Conservation (phyloP, 2,329 filamentous ascomycete genomes). For the Cladosporium sp. region DNA sequence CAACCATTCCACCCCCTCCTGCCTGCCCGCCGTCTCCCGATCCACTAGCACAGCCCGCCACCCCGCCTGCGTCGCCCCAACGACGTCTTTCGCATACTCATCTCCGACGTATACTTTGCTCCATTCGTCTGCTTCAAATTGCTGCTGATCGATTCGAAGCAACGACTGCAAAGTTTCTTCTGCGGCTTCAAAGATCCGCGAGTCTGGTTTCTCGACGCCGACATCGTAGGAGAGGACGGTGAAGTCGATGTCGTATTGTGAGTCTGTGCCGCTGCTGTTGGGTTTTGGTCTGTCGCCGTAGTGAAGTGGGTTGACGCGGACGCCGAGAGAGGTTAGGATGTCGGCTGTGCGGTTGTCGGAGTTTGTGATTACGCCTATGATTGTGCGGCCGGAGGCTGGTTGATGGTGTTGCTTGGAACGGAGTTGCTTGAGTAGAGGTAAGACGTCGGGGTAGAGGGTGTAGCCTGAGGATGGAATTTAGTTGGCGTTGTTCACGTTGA, state of each 20-base stretch:
- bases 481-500: not conserved
- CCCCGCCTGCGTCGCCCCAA: constrained; percentile 44
- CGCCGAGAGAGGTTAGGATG: constrained; percentile 51
- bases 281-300: constrained; percentile 15
- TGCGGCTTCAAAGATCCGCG: constrained; percentile 54
- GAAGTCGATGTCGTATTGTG: constrained; percentile 48
- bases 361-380: constrained; percentile 59
- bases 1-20: constrained; percentile 19
- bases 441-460: constrained; percentile 43
- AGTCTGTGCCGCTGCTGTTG: not conserved
- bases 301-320: constrained; percentile 43
- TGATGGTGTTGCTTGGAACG: constrained; percentile 21
- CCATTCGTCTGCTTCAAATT: constrained; percentile 20
- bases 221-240: constrained; percentile 61
- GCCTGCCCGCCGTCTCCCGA: constrained; percentile 23
- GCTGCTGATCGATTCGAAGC: constrained; percentile 27
- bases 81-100: constrained; percentile 48
- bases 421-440: constrained; percentile 43
- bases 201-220: constrained; percentile 56
- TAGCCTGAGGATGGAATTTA: constrained; percentile 37
- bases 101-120: constrained; percentile 53
- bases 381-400: constrained; percentile 18
- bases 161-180: constrained; percentile 39
- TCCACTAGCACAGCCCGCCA: constrained; percentile 46
- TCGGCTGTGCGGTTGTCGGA: constrained; percentile 57